phyloP scores from a whole-genome alignment of 1,139 yeast genomes.

The Candida gigantensis region DNA sequence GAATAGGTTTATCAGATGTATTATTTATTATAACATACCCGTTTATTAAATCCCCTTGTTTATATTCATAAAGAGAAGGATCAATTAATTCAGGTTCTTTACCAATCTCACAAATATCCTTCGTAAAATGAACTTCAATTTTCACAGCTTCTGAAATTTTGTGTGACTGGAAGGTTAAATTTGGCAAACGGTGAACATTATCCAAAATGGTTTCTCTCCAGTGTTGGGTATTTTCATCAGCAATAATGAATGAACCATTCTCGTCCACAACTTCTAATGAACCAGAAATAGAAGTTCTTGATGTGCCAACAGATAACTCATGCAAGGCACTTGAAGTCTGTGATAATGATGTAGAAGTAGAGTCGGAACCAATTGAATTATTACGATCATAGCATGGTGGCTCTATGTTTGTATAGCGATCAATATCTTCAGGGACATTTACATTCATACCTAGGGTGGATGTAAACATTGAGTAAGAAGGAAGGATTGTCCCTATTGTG shows the following conservation, averaged over 20 bases:
- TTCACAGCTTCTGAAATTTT: constrained; percentile 27
- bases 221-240: constrained; percentile 33
- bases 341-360: constrained; percentile 4
- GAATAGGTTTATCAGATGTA: constrained; percentile 25
- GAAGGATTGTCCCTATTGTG: constrained; percentile 30
- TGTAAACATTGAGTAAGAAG: constrained; percentile 51
- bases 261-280: constrained; percentile 2
- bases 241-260: constrained; percentile 14
- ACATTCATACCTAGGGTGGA: constrained; percentile 30
- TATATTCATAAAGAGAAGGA: constrained; percentile 37
- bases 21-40: constrained; percentile 38
- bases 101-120: constrained; percentile 34
- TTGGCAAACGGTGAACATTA: constrained; percentile 36
- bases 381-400: constrained; percentile 14
- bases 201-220: constrained; percentile 45
- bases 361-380: constrained; percentile 7
- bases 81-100: constrained; percentile 32
- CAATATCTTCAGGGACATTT: constrained; percentile 14
- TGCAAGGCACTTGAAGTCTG: constrained; percentile 5
- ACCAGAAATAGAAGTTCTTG: constrained; percentile 4
- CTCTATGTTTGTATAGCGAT: constrained; percentile 6
- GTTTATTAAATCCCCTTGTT: constrained; percentile 43
- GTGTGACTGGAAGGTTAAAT: constrained; percentile 33
- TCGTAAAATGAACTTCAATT: constrained; percentile 35
- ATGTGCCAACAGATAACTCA: neutral